Conservation (phyloP, 306 rosid species). For the Quercus bicolor region DNA sequence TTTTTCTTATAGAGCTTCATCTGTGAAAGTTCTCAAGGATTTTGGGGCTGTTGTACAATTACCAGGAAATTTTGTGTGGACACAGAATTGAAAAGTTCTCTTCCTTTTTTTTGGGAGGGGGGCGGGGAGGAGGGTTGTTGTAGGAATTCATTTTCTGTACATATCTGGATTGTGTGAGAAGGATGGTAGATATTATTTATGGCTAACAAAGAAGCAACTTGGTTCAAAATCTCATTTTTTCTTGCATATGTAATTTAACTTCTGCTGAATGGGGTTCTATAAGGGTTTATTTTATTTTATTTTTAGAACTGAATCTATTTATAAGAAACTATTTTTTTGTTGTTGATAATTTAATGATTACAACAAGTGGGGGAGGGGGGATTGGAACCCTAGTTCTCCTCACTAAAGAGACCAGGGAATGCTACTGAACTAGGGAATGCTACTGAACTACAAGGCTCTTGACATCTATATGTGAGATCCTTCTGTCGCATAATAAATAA, state of each 20-base stretch:
- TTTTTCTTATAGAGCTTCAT: slow-evolving; percentile 41
- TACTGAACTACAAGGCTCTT: too few relatives aligned
- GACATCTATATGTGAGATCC: too few relatives aligned
- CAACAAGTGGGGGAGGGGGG: too few relatives aligned
- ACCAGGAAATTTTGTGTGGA: slow-evolving; percentile 33
- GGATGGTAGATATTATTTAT: not conserved
- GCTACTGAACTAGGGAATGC: too few relatives aligned
- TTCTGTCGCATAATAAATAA: not conserved
- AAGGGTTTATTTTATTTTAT: not conserved
- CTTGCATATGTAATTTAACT: not conserved
- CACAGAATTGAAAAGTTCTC: not conserved
- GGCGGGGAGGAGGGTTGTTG: not conserved
- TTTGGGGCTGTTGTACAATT: slow-evolving; percentile 42
- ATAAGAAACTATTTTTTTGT: not conserved
- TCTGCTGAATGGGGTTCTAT: not conserved
- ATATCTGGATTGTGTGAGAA: not conserved
- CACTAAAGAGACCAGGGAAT: too few relatives aligned
- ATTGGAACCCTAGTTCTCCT: too few relatives aligned
- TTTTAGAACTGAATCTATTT: not conserved
- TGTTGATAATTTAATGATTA: too few relatives aligned
- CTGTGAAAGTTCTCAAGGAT: slow-evolving; percentile 43
- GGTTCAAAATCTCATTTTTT: not conserved
- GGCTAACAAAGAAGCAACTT: not conserved
- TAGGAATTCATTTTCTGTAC: slow-evolving; percentile 10
- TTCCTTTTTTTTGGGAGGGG: not conserved